phyloP scores from a whole-genome alignment of 139 green algal species.

The Ulvella scutata region DNA sequence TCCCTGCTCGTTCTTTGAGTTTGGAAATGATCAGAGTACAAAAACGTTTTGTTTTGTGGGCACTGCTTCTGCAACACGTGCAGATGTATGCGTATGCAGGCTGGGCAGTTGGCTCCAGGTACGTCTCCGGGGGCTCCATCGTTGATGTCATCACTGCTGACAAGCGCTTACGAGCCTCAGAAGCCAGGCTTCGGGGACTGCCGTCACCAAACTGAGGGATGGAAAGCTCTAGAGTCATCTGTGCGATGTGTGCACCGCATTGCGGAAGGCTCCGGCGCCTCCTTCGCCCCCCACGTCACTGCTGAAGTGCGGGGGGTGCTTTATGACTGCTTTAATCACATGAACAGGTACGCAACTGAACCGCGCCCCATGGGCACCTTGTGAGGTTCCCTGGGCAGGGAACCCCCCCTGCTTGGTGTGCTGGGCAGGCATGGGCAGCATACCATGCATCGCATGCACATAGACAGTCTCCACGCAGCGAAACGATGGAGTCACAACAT shows the following conservation, averaged over 20 bases:
- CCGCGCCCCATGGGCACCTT: too few relatives aligned
- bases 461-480: too few relatives aligned
- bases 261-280: conserved; percentile 32
- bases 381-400: too few relatives aligned
- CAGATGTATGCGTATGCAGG: too few relatives aligned
- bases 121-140: background rate
- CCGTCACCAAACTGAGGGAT: conserved; percentile 80
- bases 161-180: background rate
- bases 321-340: conserved; percentile 6
- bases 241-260: conserved; percentile 35
- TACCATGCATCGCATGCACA: too few relatives aligned
- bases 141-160: conserved; percentile 5
- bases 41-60: background rate
- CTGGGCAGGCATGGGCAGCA: too few relatives aligned
- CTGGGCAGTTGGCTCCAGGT: too few relatives aligned
- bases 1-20: too few relatives aligned
- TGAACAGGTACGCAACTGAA: too few relatives aligned
- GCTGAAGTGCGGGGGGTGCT: conserved; percentile 16
- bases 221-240: conserved; percentile 70
- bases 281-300: conserved; percentile 16
- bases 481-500: too few relatives aligned
- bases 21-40: background rate
- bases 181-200: conserved; percentile 50
- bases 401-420: too few relatives aligned
- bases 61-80: background rate